These are phyloP conservation scores for Senna siamea DNA, from an alignment of 306 rosid species.

Conservation along the genomic window DNA sequence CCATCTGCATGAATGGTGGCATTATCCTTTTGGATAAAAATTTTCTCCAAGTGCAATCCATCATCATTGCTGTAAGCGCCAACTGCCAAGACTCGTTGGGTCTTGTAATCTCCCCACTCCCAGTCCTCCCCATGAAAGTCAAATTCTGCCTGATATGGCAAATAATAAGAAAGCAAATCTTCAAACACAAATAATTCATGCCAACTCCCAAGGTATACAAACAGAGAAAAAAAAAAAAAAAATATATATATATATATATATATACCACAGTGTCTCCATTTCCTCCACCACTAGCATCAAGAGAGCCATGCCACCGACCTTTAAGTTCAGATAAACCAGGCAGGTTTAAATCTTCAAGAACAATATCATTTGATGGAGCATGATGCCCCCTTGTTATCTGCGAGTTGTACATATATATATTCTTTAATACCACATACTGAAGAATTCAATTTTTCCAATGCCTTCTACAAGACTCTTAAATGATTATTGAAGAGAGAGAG, in stretches of 20 bases:
- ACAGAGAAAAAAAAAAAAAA: conserved; percentile 25
- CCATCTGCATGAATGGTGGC: conserved; percentile 98
- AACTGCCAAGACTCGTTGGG: conserved; percentile 82
- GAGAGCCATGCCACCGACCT: conserved; percentile 95
- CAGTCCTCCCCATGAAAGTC: conserved; percentile 94
- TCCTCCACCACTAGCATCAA: conserved; percentile 98
- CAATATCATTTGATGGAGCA: conserved; percentile 71
- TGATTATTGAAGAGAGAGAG: not conserved
- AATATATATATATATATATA: too few species aligned
- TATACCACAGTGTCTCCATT: conserved; percentile 95
- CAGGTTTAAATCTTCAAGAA: conserved; percentile 78
- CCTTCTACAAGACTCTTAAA: conserved; percentile 32
- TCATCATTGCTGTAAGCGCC: conserved; percentile 91
- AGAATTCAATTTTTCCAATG: conserved; percentile 28
- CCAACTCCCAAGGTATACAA: conserved; percentile 30
- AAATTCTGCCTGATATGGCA: conserved; percentile 77
- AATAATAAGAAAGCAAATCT: conserved; percentile 40
- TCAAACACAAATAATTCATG: conserved; percentile 33
- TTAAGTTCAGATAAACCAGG: conserved; percentile 91
- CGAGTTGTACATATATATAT: conserved; percentile 31
- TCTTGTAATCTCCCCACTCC: conserved; percentile 99
- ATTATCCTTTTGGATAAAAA: conserved; percentile 88
- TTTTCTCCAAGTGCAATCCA: conserved; percentile 79
- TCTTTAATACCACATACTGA: conserved; percentile 13
- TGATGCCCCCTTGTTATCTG: conserved; percentile 78